Conservation (phyloP, 768 basidiomycete genomes). For the Polyporus arcularius region DNA sequence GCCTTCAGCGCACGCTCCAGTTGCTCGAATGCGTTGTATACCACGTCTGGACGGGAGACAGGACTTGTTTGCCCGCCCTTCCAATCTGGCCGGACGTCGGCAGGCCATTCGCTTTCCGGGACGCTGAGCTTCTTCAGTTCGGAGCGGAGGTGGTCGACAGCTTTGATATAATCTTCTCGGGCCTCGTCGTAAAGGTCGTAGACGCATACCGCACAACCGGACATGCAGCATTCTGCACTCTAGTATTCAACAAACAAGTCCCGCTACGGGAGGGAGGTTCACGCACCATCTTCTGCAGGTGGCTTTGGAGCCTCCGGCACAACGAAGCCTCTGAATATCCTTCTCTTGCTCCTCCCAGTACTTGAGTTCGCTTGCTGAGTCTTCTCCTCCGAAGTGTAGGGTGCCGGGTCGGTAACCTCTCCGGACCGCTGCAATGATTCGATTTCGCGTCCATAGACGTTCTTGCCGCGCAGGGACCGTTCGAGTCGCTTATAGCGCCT, state of each 20-base stretch:
- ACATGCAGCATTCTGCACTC: conserved; percentile 89
- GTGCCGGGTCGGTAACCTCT: conserved; percentile 22
- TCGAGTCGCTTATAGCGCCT: conserved; percentile 60
- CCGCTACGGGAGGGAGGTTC: background rate
- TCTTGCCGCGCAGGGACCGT: conserved; percentile 48
- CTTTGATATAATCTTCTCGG: conserved; percentile 58
- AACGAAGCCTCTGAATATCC: conserved; percentile 51
- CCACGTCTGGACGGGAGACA: conserved; percentile 31
- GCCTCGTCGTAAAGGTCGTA: conserved; percentile 86
- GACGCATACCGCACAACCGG: conserved; percentile 89
- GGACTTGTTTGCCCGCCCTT: conserved; percentile 20
- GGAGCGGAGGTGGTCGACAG: conserved; percentile 49
- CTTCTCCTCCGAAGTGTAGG: conserved; percentile 2
- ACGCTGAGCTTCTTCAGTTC: conserved; percentile 50
- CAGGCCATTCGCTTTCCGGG: conserved; percentile 68
- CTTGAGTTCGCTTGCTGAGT: conserved; percentile 6
- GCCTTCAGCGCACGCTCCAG: conserved; percentile 58
- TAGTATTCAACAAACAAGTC: background rate
- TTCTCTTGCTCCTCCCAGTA: conserved; percentile 15
- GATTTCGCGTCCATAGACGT: conserved; percentile 28
- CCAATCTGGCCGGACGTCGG: conserved; percentile 37
- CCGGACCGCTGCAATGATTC: background rate
- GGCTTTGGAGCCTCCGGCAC: conserved; percentile 63
- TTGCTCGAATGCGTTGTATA: conserved; percentile 71
- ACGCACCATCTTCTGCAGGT: conserved; percentile 68